phyloP scores from a whole-genome alignment of 2,329 filamentous ascomycete species.

The Botrytis squamosa region DNA sequence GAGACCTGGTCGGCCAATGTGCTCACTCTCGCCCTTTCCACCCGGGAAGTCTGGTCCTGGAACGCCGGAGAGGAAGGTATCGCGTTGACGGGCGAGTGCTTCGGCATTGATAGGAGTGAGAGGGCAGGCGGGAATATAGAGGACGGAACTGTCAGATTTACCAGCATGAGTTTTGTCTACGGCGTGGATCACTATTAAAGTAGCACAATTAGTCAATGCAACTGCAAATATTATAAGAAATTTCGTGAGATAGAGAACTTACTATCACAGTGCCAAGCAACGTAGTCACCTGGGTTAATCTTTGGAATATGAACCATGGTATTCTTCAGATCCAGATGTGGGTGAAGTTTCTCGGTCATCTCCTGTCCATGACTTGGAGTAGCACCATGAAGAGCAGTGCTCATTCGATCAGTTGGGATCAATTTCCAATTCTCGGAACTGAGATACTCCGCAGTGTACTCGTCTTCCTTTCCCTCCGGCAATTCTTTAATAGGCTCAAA shows the following conservation, averaged over 20 bases:
- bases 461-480: conserved; percentile 45
- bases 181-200: conserved; percentile 53
- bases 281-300: conserved; percentile 66
- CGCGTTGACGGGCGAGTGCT: conserved; percentile 69
- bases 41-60: conserved; percentile 71
- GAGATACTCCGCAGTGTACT: conserved; percentile 27
- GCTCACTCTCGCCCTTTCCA: conserved; percentile 63
- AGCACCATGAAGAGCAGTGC: conserved; percentile 65
- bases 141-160: conserved; percentile 70
- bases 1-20: conserved; percentile 46
- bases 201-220: background rate
- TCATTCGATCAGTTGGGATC: conserved; percentile 39
- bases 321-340: conserved; percentile 58
- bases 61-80: conserved; percentile 66
- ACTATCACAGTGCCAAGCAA: conserved; percentile 57
- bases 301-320: conserved; percentile 65
- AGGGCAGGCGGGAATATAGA: conserved; percentile 88
- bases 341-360: conserved; percentile 58
- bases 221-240: background rate
- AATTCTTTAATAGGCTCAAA: conserved; percentile 51
- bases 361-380: conserved; percentile 63
- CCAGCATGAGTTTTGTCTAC: conserved; percentile 79
- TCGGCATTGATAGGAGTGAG: conserved; percentile 71
- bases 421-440: conserved; percentile 57
- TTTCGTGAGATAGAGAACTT: background rate